Conservation (phyloP, 257 asterid genomes). For the Haberlea rhodopensis region DNA sequence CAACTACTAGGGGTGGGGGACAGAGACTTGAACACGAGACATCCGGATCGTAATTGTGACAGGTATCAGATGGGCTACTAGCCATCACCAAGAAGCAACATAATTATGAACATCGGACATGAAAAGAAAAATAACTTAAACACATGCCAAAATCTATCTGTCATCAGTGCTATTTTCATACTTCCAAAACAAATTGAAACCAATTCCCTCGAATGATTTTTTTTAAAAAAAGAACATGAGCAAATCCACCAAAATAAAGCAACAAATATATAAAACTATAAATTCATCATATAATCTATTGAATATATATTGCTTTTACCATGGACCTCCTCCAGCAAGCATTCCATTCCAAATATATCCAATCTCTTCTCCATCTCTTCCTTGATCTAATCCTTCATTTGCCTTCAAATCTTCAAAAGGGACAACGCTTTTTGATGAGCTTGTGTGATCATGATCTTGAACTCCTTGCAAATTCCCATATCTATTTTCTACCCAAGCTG, state of each 20-base stretch:
- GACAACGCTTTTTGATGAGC: neutral
- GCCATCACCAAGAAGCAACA: no score
- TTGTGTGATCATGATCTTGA: neutral
- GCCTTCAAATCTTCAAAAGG: neutral
- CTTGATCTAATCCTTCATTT: neutral
- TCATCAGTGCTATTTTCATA: no score
- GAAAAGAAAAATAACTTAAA: no score
- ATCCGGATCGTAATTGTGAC: no score
- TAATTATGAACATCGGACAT: no score
- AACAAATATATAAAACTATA: no score
- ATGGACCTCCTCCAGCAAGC: neutral
- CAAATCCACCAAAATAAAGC: neutral
- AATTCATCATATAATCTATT: neutral
- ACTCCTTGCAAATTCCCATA: neutral
- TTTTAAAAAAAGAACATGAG: neutral
- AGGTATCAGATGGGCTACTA: no score
- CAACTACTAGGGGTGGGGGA: no score
- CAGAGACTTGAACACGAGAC: no score
- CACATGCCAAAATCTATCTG: no score
- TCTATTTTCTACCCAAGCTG: neutral
- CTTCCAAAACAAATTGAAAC: no score
- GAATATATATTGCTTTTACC: neutral
- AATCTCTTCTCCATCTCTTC: neutral
- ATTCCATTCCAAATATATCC: neutral
- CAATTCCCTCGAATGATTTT: neutral